phyloP scores from a whole-genome alignment of 208 protist genomes.

The Leishmania gerbilli region DNA sequence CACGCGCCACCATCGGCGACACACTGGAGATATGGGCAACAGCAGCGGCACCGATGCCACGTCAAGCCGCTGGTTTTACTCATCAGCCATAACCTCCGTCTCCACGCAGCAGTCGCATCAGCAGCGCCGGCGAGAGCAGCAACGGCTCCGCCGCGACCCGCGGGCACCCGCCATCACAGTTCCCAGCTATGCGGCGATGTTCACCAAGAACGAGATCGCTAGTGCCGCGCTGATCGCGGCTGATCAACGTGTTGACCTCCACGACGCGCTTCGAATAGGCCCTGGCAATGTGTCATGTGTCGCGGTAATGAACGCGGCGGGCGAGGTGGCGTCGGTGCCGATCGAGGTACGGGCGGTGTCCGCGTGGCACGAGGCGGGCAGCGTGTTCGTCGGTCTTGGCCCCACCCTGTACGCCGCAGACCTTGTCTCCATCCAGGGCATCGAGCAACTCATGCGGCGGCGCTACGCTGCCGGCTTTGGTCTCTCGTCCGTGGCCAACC shows the following conservation, averaged over 20 bases:
- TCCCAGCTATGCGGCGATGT: conserved; percentile 27
- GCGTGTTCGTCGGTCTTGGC: conserved; percentile 65
- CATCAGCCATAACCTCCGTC: neutral
- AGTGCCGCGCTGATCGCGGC: conserved; percentile 25
- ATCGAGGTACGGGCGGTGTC: conserved; percentile 52
- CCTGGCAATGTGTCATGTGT: conserved; percentile 55
- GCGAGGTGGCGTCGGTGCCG: conserved; percentile 62
- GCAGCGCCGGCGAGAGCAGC: conserved; percentile 6
- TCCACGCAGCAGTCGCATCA: conserved; percentile 13
- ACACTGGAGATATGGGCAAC: neutral
- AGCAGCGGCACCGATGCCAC: conserved; percentile 5
- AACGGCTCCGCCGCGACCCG: conserved; percentile 8
- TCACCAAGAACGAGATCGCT: conserved; percentile 25
- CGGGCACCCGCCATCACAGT: conserved; percentile 19
- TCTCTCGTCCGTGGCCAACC: conserved; percentile 51
- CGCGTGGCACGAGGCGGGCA: conserved; percentile 60
- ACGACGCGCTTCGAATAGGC: conserved; percentile 36
- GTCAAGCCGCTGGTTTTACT: conserved; percentile 23
- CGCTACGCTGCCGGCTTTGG: conserved; percentile 74
- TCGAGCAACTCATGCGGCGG: conserved; percentile 67
- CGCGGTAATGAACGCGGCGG: conserved; percentile 65
- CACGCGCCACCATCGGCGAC: conserved; percentile 4
- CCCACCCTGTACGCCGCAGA: conserved; percentile 55
- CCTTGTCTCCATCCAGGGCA: conserved; percentile 52
- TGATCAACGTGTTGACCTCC: conserved; percentile 27